Conservation (phyloP, 2,329 filamentous ascomycete species). For the Coleophoma eucalyptorum region DNA sequence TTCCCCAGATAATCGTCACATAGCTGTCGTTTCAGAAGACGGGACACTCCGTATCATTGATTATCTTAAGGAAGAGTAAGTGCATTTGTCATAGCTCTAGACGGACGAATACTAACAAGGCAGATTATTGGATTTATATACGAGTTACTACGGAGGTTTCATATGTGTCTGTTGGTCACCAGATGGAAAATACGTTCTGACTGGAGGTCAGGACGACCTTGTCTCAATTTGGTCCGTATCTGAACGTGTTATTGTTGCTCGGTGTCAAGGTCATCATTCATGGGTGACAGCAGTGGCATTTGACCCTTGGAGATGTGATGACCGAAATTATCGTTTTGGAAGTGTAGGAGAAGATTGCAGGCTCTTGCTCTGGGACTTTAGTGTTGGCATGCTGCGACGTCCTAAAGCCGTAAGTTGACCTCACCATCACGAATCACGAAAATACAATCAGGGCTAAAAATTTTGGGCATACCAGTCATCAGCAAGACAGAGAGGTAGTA, state of each 20-base stretch:
- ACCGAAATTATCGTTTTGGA: constrained; percentile 91
- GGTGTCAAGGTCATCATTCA: constrained; percentile 92
- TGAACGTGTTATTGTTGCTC: constrained; percentile 79
- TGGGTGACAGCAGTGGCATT: constrained; percentile 95
- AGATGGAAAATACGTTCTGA: constrained; percentile 92
- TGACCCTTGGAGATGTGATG: constrained; percentile 95
- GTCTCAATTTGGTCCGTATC: constrained; percentile 93
- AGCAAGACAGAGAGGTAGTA: constrained; percentile 46
- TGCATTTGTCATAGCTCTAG: constrained; percentile 5
- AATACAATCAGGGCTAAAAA: no score
- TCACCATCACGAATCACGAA: not conserved
- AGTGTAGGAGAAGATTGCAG: constrained; percentile 93
- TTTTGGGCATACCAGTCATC: constrained; percentile 36
- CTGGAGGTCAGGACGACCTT: constrained; percentile 92
- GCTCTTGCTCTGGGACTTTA: constrained; percentile 94
- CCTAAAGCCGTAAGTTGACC: constrained; percentile 69
- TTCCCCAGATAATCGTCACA: constrained; percentile 80
- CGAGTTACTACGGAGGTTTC: constrained; percentile 90
- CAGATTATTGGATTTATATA: constrained; percentile 81
- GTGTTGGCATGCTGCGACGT: constrained; percentile 89
- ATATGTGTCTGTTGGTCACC: constrained; percentile 97
- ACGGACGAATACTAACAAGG: constrained; percentile 8
- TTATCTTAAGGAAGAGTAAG: constrained; percentile 83
- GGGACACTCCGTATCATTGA: constrained; percentile 87
- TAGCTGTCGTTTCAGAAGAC: constrained; percentile 90